phyloP scores from a whole-genome alignment of 2,329 filamentous ascomycete genomes.

The Sporothrix pseudoabietina region DNA sequence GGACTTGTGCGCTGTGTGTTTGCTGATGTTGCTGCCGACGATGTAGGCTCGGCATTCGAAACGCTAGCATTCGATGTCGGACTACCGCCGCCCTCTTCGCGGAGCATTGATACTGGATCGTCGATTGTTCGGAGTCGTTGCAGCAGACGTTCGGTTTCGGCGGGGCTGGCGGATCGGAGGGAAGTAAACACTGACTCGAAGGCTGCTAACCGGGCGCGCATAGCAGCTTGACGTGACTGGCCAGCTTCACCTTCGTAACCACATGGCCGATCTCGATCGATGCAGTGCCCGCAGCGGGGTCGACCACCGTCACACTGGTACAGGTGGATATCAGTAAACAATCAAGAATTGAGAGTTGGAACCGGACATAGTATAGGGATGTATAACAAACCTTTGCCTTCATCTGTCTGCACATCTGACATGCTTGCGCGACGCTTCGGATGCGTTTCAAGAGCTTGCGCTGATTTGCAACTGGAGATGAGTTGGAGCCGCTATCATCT shows the following conservation, averaged over 20 bases:
- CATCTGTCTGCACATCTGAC: conserved; percentile 39
- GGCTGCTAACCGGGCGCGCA: conserved; percentile 38
- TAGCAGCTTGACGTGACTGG: conserved; percentile 40
- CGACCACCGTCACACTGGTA: conserved; percentile 41
- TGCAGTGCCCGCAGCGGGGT: conserved; percentile 40
- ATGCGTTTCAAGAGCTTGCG: conserved; percentile 31
- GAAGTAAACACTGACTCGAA: conserved; percentile 39
- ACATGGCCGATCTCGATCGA: conserved; percentile 38
- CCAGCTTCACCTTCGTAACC: conserved; percentile 42
- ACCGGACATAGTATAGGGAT: not conserved
- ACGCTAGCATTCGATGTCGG: not conserved
- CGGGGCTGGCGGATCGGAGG: conserved; percentile 35
- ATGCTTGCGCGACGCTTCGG: conserved; percentile 39
- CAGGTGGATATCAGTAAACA: not conserved
- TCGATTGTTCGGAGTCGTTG: conserved; percentile 37
- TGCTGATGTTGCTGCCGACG: conserved; percentile 14
- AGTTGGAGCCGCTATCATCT: conserved; percentile 20
- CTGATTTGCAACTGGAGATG: conserved; percentile 3
- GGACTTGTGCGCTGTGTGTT: conserved; percentile 5
- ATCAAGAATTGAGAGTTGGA: not conserved
- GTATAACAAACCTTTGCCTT: conserved; percentile 37
- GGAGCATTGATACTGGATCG: conserved; percentile 30
- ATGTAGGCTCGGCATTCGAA: not conserved
- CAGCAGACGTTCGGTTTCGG: conserved; percentile 38
- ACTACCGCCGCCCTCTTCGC: conserved; percentile 12